A percentile compares a stretch with the other conserved stretches of the same genome.
These are phyloP conservation scores for Umbelopsis sp. DNA, from an alignment of 192 early-diverging fungal species.

Conservation along the genomic window DNA sequence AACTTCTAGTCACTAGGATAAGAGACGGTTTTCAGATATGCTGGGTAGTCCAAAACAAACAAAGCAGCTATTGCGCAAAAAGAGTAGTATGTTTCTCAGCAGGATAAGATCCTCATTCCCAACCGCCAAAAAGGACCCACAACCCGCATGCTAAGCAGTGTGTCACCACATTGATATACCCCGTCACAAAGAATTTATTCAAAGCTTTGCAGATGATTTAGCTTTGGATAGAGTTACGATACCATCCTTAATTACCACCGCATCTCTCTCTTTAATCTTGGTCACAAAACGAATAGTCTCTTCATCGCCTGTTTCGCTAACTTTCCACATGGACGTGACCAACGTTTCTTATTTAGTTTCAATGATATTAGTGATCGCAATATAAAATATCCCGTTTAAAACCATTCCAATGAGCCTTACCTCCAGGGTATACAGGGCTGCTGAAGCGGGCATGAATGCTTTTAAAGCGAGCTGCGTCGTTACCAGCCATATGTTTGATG, in stretches of 20 bases:
- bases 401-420: neutral
- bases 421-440: slow-evolving; percentile 72
- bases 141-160: neutral
- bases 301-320: slow-evolving; percentile 41
- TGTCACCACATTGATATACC: neutral
- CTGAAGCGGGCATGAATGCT: slow-evolving; percentile 70
- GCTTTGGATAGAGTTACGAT: slow-evolving; percentile 45
- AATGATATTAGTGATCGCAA: too few relatives aligned
- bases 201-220: slow-evolving; percentile 21
- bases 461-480: slow-evolving; percentile 60
- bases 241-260: slow-evolving; percentile 64
- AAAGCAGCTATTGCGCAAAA: neutral
- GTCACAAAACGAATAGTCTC: slow-evolving; percentile 61
- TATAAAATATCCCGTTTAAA: too few relatives aligned
- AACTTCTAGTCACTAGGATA: neutral
- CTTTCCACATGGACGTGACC: slow-evolving; percentile 73
- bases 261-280: slow-evolving; percentile 58
- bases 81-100: neutral
- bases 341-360: slow-evolving; percentile 53
- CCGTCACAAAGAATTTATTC: neutral
- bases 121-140: neutral
- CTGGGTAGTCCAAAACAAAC: neutral
- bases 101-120: neutral
- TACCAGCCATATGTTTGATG: slow-evolving; percentile 53
- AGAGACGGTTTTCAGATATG: neutral